Conservation (phyloP, 805 yeast genomes). For the Candida stauntonica region DNA sequence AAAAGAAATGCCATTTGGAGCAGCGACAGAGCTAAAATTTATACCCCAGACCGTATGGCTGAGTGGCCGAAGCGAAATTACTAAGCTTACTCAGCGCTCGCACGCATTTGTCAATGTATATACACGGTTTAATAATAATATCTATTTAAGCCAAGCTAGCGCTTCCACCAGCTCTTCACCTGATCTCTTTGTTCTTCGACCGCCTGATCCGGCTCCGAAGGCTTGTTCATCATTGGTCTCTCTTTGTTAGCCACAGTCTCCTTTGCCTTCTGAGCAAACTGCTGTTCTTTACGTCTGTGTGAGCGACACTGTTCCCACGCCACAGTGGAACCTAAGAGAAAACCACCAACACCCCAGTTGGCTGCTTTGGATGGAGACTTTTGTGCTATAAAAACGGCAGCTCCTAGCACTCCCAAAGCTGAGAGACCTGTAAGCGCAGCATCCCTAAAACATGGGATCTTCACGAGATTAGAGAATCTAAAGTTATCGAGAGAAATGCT, state of each 20-base stretch:
- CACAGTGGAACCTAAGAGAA: conserved; percentile 70
- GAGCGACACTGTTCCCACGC: conserved; percentile 94
- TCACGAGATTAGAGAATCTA: conserved; percentile 42
- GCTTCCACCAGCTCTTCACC: conserved; percentile 29
- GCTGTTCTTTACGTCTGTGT: conserved; percentile 59
- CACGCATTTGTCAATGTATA: not conserved
- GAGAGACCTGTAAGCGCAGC: conserved; percentile 74
- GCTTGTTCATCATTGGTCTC: conserved; percentile 32
- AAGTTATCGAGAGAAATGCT: conserved; percentile 48
- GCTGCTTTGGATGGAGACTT: conserved; percentile 57
- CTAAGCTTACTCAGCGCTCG: conserved; percentile 3
- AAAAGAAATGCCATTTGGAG: too few relatives aligned
- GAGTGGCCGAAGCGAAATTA: conserved; percentile 5
- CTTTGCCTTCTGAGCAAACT: conserved; percentile 66
- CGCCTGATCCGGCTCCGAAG: conserved; percentile 23
- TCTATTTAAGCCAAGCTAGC: conserved; percentile 2
- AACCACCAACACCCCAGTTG: conserved; percentile 83
- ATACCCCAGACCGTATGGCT: too few relatives aligned
- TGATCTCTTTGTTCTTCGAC: conserved; percentile 24
- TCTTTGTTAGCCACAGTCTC: conserved; percentile 37
- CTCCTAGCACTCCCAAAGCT: conserved; percentile 64
- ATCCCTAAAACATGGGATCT: conserved; percentile 76
- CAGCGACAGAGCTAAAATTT: too few relatives aligned
- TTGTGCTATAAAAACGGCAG: conserved; percentile 63
- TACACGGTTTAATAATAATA: not conserved